phyloP scores from a whole-genome alignment of 208 protist genomes.

The Crithidia fasciculata region DNA sequence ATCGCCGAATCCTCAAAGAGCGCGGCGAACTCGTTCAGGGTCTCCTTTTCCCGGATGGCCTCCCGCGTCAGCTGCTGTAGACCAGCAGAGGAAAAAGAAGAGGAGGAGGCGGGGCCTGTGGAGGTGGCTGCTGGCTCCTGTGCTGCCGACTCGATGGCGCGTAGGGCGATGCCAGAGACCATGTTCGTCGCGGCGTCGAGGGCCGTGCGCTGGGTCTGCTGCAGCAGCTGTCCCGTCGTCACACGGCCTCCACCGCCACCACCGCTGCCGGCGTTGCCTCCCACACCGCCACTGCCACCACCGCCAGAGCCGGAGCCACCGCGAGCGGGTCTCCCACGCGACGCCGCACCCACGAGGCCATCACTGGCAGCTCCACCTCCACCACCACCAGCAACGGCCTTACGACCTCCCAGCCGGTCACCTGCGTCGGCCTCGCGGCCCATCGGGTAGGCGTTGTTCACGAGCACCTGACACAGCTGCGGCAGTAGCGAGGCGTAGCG shows the following conservation, averaged over 20 bases:
- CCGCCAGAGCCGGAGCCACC: constrained; percentile 1
- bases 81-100: not conserved
- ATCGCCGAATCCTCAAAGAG: constrained; percentile 68
- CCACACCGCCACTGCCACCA: not conserved
- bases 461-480: constrained; percentile 67
- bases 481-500: constrained; percentile 68
- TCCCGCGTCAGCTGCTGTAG: constrained; percentile 18
- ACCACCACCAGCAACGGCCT: not conserved
- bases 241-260: not conserved
- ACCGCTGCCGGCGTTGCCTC: constrained; percentile 4
- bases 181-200: constrained; percentile 41
- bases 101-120: not conserved
- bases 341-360: constrained; percentile 3
- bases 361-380: not conserved
- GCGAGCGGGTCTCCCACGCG: not conserved
- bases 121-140: not conserved
- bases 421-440: constrained; percentile 1
- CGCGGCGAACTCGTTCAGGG: constrained; percentile 63
- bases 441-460: constrained; percentile 42
- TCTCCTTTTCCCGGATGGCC: constrained; percentile 53
- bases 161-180: constrained; percentile 36
- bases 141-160: constrained; percentile 16
- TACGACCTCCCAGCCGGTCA: not conserved
- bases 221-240: constrained; percentile 10
- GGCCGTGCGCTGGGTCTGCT: constrained; percentile 31